These are phyloP conservation scores for Apiospora sp. DNA, from an alignment of 2,329 filamentous ascomycete genomes.

Conservation along the genomic window DNA sequence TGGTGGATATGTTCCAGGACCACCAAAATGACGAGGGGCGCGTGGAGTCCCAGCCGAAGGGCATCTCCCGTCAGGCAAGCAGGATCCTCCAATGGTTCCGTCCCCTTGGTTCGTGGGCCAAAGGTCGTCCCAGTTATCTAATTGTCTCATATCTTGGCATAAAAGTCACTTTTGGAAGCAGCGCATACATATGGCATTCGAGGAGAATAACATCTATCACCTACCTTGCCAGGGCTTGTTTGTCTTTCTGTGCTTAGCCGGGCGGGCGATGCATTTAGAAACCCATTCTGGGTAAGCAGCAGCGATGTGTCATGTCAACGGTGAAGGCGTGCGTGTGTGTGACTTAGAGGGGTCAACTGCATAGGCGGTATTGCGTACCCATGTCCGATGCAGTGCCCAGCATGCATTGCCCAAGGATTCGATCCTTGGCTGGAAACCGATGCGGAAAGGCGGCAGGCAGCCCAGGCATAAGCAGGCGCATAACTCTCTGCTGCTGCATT, in stretches of 20 bases:
- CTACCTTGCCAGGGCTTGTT: background rate
- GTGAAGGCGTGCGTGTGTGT: constrained; percentile 16
- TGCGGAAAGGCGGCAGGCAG: constrained; percentile 3
- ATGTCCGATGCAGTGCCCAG: constrained; percentile 17
- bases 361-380: constrained; percentile 18
- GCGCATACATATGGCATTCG: background rate
- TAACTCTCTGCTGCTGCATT: background rate
- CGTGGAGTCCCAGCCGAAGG: background rate
- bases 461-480: background rate
- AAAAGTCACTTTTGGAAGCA: background rate
- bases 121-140: background rate
- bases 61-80: constrained; percentile 18
- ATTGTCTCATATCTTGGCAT: background rate
- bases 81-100: constrained; percentile 12
- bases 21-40: constrained; percentile 9
- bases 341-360: constrained; percentile 19
- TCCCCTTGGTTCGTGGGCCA: constrained; percentile 11
- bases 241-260: background rate
- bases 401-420: constrained; percentile 14
- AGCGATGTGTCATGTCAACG: constrained; percentile 16
- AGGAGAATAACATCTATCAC: background rate
- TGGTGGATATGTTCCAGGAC: constrained; percentile 11
- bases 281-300: background rate
- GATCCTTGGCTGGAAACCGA: constrained; percentile 14
- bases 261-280: background rate